Conservation (phyloP, 495 filamentous ascomycete species). For the Oleoguttula mirabilis region DNA sequence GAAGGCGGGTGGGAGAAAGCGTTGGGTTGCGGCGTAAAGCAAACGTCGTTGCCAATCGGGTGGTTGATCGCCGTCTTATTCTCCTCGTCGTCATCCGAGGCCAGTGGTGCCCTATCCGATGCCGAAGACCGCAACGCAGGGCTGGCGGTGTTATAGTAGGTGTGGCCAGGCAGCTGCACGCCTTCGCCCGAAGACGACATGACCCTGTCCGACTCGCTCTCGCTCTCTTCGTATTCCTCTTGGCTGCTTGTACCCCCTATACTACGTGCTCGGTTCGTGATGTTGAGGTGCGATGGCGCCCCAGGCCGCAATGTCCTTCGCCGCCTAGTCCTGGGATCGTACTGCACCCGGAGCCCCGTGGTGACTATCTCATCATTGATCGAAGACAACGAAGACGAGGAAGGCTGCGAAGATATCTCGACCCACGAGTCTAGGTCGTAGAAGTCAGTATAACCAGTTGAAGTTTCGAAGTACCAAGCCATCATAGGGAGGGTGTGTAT, state of each 20-base stretch:
- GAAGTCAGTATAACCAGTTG: constrained; percentile 8
- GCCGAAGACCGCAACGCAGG: constrained; percentile 5
- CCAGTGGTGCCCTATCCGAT: constrained; percentile 29
- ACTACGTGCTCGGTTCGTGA: constrained; percentile 13
- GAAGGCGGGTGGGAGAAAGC: constrained; percentile 77
- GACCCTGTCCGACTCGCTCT: constrained; percentile 70
- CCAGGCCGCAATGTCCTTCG: constrained; percentile 43
- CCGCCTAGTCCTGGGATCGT: constrained; percentile 34
- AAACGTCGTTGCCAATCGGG: constrained; percentile 39
- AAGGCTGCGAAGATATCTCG: constrained; percentile 85
- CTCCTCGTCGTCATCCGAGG: constrained; percentile 69
- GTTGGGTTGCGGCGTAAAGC: constrained; percentile 78
- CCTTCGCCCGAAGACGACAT: constrained; percentile 80
- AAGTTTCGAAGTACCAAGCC: constrained; percentile 2
- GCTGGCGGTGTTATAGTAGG: not conserved
- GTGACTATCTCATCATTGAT: constrained; percentile 75
- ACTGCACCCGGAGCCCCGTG: constrained; percentile 66
- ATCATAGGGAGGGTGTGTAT: not conserved
- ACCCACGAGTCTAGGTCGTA: constrained; percentile 76
- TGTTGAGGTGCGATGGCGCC: constrained; percentile 32
- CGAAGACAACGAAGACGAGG: constrained; percentile 81
- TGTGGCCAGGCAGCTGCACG: not conserved
- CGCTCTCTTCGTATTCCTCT: constrained; percentile 79
- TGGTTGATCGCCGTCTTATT: constrained; percentile 69
- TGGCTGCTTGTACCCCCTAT: constrained; percentile 58